Evolutionary conservation across 345 rosid species (phyloP).

Genomic region (Kandelia obovata): DNA sequence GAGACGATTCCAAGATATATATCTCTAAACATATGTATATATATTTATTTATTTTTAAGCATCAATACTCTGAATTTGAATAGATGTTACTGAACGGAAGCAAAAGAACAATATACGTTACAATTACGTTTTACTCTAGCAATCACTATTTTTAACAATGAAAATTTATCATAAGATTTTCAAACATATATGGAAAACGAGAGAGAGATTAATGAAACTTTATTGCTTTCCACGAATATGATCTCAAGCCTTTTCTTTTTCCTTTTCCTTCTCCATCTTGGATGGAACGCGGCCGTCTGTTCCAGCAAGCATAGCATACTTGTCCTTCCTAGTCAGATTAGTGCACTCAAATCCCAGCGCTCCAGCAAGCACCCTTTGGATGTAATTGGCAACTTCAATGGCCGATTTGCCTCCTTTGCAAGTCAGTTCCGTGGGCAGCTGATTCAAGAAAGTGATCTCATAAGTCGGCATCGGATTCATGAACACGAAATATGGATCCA

Average conservation of each 20-base stretch:
- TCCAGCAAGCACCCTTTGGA: slow-evolving; percentile 81
- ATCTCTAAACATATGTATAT: too few species aligned
- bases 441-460: slow-evolving; percentile 88
- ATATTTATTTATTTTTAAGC: too few species aligned
- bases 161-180: background rate
- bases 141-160: too few species aligned
- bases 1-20: too few species aligned
- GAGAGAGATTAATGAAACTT: background rate
- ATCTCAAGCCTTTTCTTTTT: background rate
- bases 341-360: slow-evolving; percentile 95
- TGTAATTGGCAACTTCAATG: slow-evolving; percentile 85
- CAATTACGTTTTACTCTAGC: too few species aligned
- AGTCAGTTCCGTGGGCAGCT: slow-evolving; percentile 72
- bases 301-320: slow-evolving; percentile 84
- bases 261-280: slow-evolving; percentile 35
- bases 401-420: slow-evolving; percentile 79
- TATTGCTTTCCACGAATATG: background rate
- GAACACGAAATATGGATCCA: slow-evolving; percentile 92
- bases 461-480: slow-evolving; percentile 89
- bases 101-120: too few species aligned
- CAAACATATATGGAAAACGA: slow-evolving; percentile 1
- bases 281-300: slow-evolving; percentile 71
- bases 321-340: slow-evolving; percentile 81
- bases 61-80: too few species aligned
- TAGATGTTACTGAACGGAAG: too few species aligned